Conservation (phyloP, 2,329 filamentous ascomycete species). For the Aspergillus puulaauensis region DNA sequence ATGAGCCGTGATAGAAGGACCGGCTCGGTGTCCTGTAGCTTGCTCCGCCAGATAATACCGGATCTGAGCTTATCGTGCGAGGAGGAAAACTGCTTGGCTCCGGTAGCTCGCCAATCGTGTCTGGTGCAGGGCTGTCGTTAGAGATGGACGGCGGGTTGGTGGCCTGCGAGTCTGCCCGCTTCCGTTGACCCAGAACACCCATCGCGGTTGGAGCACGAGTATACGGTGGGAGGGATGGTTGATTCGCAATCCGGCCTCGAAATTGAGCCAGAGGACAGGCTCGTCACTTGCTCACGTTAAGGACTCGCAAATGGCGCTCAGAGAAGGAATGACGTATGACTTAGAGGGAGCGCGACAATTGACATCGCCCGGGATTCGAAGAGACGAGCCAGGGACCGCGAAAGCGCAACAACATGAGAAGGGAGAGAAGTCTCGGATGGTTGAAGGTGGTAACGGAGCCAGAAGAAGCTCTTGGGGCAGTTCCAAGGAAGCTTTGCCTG, state of each 20-base stretch:
- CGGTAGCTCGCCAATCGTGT: slow-evolving; percentile 22
- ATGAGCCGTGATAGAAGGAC: slow-evolving; percentile 47
- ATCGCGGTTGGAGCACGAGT: slow-evolving; percentile 14
- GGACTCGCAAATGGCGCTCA: not conserved
- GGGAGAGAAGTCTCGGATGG: not conserved
- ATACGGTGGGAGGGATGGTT: not conserved
- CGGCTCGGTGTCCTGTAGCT: slow-evolving; percentile 43
- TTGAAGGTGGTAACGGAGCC: not conserved
- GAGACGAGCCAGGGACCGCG: not conserved
- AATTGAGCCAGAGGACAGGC: not conserved
- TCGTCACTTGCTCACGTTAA: not conserved
- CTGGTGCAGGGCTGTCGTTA: slow-evolving; percentile 22
- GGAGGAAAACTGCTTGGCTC: slow-evolving; percentile 29
- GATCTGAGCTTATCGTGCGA: slow-evolving; percentile 25
- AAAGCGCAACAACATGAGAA: not conserved
- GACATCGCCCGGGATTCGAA: slow-evolving; percentile 12
- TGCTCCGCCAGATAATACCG: slow-evolving; percentile 29
- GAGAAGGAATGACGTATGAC: slow-evolving; percentile 20
- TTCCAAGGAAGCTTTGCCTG: slow-evolving; percentile 4
- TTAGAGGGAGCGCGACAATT: slow-evolving; percentile 10
- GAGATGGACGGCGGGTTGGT: slow-evolving; percentile 23
- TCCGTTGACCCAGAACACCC: slow-evolving; percentile 31
- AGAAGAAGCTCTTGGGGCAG: not conserved
- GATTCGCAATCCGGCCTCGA: not conserved
- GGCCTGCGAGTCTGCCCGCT: slow-evolving; percentile 29